Percentiles rank a stretch among this genome's conserved stretches.
phyloP scores from a whole-genome alignment of 106 monocot species.

The Dendrobium huoshanense region DNA sequence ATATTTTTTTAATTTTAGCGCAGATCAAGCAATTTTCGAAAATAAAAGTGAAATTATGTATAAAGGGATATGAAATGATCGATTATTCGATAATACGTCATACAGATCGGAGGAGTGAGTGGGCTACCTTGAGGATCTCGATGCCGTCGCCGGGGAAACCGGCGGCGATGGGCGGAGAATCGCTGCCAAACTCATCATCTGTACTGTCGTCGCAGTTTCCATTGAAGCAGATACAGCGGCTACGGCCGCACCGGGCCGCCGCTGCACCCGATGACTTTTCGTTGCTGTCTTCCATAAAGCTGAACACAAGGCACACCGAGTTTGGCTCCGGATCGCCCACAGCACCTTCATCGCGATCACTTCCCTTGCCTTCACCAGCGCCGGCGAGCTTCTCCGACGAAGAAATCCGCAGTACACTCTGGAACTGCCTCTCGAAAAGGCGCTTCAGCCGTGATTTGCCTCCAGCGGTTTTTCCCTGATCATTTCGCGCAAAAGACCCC shows the following conservation, averaged over 20 bases:
- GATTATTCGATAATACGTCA: neutral
- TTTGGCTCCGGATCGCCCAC: conserved; percentile 54
- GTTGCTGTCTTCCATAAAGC: conserved; percentile 72
- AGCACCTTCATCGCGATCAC: conserved; percentile 14
- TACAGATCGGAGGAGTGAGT: neutral
- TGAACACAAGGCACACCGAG: conserved; percentile 72
- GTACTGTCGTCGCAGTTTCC: conserved; percentile 60
- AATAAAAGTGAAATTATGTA: neutral
- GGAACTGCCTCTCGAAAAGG: conserved; percentile 58
- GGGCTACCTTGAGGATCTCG: conserved; percentile 55
- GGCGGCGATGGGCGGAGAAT: neutral
- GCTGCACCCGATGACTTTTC: conserved; percentile 16
- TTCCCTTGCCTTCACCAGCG: conserved; percentile 9
- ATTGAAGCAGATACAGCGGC: conserved; percentile 79
- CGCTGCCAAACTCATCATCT: conserved; percentile 47
- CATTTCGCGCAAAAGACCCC: conserved; percentile 8
- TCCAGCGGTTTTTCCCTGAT: conserved; percentile 8
- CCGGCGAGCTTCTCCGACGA: conserved; percentile 27
- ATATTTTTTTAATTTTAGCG: neutral
- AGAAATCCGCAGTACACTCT: conserved; percentile 15
- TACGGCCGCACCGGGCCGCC: conserved; percentile 24
- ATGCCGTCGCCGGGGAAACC: conserved; percentile 13
- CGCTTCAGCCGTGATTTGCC: conserved; percentile 57
- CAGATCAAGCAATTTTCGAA: neutral
- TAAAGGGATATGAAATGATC: neutral